A percentile compares a stretch with the other conserved stretches of the same genome.
Evolutionary conservation across 176 grass and related monocot species (phyloP).

Genomic region (Oryza coarctata): DNA sequence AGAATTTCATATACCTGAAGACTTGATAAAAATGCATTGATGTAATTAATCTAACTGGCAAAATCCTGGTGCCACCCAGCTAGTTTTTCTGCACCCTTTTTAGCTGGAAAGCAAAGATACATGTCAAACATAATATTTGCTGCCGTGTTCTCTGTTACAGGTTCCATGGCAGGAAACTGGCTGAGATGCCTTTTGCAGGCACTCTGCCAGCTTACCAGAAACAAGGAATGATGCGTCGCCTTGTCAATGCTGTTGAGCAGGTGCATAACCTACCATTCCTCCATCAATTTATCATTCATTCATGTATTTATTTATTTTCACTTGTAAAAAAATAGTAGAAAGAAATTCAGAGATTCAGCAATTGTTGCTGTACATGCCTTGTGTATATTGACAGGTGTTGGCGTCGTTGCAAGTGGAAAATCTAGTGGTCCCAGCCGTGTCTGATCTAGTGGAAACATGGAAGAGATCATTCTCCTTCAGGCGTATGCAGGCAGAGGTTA

Average conservation of each 20-base stretch:
- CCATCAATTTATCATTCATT: not conserved
- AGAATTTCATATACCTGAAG: not conserved
- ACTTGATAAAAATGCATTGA: not conserved
- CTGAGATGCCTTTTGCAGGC: conserved; percentile 81
- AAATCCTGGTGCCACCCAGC: not conserved
- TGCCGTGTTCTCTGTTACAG: conserved; percentile 31
- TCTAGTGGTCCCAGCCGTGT: conserved; percentile 60
- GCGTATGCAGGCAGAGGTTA: conserved; percentile 22
- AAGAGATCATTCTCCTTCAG: conserved; percentile 65
- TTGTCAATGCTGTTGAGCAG: conserved; percentile 70
- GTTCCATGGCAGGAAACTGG: conserved; percentile 71
- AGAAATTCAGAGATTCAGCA: not conserved
- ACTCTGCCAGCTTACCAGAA: conserved; percentile 66
- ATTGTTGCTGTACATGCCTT: not conserved
- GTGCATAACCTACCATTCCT: conserved; percentile 21
- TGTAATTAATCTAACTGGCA: not conserved
- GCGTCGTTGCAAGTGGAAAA: conserved; percentile 56
- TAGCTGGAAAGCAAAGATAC: not conserved
- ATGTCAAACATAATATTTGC: not conserved
- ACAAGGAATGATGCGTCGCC: conserved; percentile 69
- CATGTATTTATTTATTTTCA: not conserved
- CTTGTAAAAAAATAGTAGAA: not conserved
- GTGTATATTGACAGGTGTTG: conserved; percentile 38
- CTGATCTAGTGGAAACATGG: conserved; percentile 58
- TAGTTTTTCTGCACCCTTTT: not conserved